Evolutionary conservation across 306 rosid genomes (phyloP).

Genomic region (Corylus americana): DNA sequence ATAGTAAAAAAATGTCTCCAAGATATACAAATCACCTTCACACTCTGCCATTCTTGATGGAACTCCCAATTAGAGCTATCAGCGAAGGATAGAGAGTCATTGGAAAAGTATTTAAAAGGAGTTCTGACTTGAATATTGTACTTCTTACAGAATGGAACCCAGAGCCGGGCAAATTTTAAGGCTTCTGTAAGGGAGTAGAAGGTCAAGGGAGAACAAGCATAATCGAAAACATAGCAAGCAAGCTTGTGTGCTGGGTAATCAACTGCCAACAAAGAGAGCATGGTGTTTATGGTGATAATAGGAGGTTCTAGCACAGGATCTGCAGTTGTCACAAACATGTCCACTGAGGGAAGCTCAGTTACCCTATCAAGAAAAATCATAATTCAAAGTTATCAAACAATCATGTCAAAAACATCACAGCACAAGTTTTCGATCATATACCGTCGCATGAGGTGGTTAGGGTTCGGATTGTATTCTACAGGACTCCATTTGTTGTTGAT

Average conservation of each 20-base stretch:
- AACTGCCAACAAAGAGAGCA: slow-evolving; percentile 62
- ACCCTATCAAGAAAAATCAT: slow-evolving; percentile 25
- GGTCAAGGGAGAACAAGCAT: slow-evolving; percentile 56
- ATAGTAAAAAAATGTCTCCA: no score
- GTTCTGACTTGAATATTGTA: slow-evolving; percentile 57
- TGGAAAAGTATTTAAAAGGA: slow-evolving; percentile 57
- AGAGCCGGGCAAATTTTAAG: slow-evolving; percentile 49
- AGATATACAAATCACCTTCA: slow-evolving; percentile 38
- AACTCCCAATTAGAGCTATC: slow-evolving; percentile 20
- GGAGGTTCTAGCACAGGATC: slow-evolving; percentile 70
- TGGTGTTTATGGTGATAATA: slow-evolving; percentile 61
- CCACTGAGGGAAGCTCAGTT: slow-evolving; percentile 60
- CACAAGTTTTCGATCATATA: not conserved
- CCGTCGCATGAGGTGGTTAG: slow-evolving; percentile 23
- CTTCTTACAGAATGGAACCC: slow-evolving; percentile 73
- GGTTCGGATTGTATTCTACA: slow-evolving; percentile 37
- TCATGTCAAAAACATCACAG: not conserved
- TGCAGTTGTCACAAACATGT: slow-evolving; percentile 74
- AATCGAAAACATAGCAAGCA: slow-evolving; percentile 81
- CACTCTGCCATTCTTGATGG: slow-evolving; percentile 30
- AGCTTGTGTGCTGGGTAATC: slow-evolving; percentile 73
- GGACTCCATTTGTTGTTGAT: slow-evolving; percentile 56
- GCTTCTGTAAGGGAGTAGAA: slow-evolving; percentile 57
- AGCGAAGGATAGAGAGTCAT: not conserved
- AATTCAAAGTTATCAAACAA: not conserved